A percentile compares a stretch with the other conserved stretches of the same genome.
Conservation (phyloP, 805 yeast genomes). For the Pichia thaimueangensis region DNA sequence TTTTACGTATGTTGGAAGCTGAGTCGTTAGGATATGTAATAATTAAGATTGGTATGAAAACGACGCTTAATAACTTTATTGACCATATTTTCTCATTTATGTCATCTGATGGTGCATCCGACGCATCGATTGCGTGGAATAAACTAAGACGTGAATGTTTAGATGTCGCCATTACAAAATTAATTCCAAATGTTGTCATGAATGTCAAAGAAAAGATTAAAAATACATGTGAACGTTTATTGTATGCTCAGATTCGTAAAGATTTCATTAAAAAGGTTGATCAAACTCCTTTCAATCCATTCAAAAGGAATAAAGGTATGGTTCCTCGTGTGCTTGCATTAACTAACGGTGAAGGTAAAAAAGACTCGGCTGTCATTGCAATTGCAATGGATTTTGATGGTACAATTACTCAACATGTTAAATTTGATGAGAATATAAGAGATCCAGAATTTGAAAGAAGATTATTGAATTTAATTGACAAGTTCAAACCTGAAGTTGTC, state of each 20-base stretch:
- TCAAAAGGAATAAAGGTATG: slow-evolving; percentile 70
- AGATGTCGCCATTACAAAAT: slow-evolving; percentile 57
- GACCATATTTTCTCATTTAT: slow-evolving; percentile 49
- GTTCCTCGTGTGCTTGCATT: slow-evolving; percentile 78
- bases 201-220: slow-evolving; percentile 80
- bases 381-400: slow-evolving; percentile 76
- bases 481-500: slow-evolving; percentile 79
- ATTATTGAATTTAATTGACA: slow-evolving; percentile 52
- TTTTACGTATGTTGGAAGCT: slow-evolving; percentile 86
- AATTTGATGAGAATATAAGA: slow-evolving; percentile 71
- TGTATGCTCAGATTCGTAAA: slow-evolving; percentile 65
- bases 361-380: slow-evolving; percentile 81
- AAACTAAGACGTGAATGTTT: slow-evolving; percentile 61
- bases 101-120: slow-evolving; percentile 74
- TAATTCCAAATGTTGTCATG: slow-evolving; percentile 60
- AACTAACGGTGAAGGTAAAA: slow-evolving; percentile 81
- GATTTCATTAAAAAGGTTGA: slow-evolving; percentile 67
- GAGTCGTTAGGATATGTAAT: slow-evolving; percentile 70
- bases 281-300: slow-evolving; percentile 90
- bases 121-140: slow-evolving; percentile 76
- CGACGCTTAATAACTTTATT: slow-evolving; percentile 35
- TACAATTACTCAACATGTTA: slow-evolving; percentile 65
- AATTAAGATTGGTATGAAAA: slow-evolving; percentile 53
- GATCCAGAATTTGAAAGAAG: slow-evolving; percentile 58
- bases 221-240: slow-evolving; percentile 63